Evolutionary conservation across 2,329 filamentous ascomycete species (phyloP), one percentile per base, ranked within the genome.

Genomic region (Claviceps monticola): DNA sequence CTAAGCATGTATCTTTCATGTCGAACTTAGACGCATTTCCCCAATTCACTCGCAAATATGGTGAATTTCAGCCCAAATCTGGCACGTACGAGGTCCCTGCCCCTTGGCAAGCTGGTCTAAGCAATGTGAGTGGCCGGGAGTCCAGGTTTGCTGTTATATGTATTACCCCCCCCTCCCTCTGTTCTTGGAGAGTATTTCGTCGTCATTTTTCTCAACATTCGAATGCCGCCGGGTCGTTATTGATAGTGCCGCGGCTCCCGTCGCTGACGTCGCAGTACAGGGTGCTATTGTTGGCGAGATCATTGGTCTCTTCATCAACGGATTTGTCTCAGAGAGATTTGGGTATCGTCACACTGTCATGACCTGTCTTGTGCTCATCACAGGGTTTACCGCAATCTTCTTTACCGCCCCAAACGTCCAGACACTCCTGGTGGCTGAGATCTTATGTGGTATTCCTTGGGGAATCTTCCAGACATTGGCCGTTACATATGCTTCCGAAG

Each of bases 401-500:
- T 84, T 84, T 66, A 83, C 80, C 16, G 80, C 80, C 1, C 71
- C 76, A 56, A 80, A 75, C 55, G 72, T 83, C 23, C 67, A 75
- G 55, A 72, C 76, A 3, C 70, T 84, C 19, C 71, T 83, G 38
- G 74, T 74, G 3, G 80, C 78, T 29, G 79, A 83, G 62, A 76
- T 84, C 39, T 69, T 84, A 2, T 81, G 77, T 57, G 82, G 81
- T 49, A 76, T 82, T 44, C 78, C 78, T 0, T 80, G 77, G 74
- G 75, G 75, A n/a, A 74, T 78, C 52, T 78, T 82, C 64, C 75
- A 79, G 61, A 71, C 72, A 34, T 66, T 80, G 39, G 78, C 75
- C 56, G 75, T 80, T 55, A 81, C 82, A 1, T 86, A 86, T 59
- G 83, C 82, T 34, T 80, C 80, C 51, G 83, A 87, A 61, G 83